Percentiles rank a stretch among this genome's conserved stretches.
Evolutionary conservation across 305 asterid genomes (phyloP).

Genomic region (Fraxinus platypoda): DNA sequence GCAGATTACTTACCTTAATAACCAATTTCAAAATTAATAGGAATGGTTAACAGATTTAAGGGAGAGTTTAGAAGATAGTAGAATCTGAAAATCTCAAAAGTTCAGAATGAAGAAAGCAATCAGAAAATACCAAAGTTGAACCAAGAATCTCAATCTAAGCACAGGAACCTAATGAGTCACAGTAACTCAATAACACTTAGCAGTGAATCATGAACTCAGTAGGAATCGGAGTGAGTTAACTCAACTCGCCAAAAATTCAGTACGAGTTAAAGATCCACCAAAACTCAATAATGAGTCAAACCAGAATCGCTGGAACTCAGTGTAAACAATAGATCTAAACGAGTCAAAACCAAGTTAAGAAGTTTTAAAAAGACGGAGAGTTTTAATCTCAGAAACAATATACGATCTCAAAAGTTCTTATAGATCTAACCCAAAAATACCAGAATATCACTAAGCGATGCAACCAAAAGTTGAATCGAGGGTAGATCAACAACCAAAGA

Average conservation of each 20-base stretch:
- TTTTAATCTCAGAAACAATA: not conserved
- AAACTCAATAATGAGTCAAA: not conserved
- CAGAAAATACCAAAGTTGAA: not conserved
- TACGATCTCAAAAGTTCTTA: no score
- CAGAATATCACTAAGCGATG: no score
- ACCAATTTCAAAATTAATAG: no score
- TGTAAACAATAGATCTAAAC: no score
- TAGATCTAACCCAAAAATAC: not conserved
- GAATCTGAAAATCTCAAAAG: no score
- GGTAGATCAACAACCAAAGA: not conserved
- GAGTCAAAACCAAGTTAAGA: no score
- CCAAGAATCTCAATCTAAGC: not conserved
- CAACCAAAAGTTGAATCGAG: not conserved
- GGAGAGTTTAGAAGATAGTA: not conserved
- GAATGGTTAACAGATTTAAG: no score
- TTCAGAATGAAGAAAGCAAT: not conserved
- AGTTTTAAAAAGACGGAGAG: no score
- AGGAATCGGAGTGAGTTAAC: not conserved
- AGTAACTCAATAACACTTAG: not conserved
- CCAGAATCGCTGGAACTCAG: no score
- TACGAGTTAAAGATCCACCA: not conserved
- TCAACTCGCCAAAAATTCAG: not conserved
- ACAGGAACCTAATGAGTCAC: not conserved
- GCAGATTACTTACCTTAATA: no score
- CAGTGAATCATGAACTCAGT: not conserved